These are phyloP conservation scores for Hypoxylon crocopeplum DNA, from an alignment of 495 filamentous ascomycete genomes.

Conservation along the genomic window DNA sequence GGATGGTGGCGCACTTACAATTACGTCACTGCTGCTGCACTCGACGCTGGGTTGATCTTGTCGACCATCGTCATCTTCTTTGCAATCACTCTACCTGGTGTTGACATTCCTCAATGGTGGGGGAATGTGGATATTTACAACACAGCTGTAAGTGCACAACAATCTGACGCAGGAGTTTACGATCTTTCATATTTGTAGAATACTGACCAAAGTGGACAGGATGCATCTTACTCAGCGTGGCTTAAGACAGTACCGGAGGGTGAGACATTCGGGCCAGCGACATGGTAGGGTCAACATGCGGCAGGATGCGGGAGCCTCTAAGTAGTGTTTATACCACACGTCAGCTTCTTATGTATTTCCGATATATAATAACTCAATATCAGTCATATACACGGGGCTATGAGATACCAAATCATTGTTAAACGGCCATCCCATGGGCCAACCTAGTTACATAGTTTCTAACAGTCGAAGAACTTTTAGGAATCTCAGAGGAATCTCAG, in stretches of 20 bases:
- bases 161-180: not conserved
- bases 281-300: conserved; percentile 26
- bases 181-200: not conserved
- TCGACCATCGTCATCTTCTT: conserved; percentile 57
- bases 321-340: too few relatives aligned
- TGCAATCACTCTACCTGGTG: conserved; percentile 48
- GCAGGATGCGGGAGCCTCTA: not conserved
- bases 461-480: too few relatives aligned
- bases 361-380: not conserved
- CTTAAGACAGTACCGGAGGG: conserved; percentile 45
- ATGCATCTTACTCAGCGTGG: conserved; percentile 39
- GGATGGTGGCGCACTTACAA: conserved; percentile 69
- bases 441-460: too few relatives aligned
- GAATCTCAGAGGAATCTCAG: too few relatives aligned
- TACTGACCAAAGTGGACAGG: conserved; percentile 32
- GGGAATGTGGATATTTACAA: conserved; percentile 52
- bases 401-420: too few relatives aligned
- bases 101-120: conserved; percentile 56
- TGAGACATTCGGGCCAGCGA: conserved; percentile 45
- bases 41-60: conserved; percentile 53
- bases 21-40: conserved; percentile 68
- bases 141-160: conserved; percentile 35
- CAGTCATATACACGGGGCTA: too few relatives aligned
- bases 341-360: not conserved
- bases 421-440: too few relatives aligned